phyloP scores from a whole-genome alignment of 805 yeast species.

The Torulaspora quercuum region DNA sequence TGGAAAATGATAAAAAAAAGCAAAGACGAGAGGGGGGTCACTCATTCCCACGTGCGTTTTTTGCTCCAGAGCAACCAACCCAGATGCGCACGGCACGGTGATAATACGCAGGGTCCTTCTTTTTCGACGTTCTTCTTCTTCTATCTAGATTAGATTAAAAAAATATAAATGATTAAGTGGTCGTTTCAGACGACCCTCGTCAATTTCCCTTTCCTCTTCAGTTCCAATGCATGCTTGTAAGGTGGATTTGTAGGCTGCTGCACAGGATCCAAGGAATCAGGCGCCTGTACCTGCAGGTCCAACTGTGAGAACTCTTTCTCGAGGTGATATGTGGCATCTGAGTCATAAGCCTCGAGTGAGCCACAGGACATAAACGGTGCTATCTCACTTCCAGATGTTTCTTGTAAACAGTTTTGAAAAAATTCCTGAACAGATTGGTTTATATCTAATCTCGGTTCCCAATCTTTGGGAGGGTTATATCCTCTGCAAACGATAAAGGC shows the following conservation, averaged over 20 bases:
- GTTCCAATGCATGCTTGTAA: constrained; percentile 83
- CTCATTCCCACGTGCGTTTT: too few relatives aligned
- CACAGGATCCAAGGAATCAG: constrained; percentile 77
- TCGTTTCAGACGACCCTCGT: constrained; percentile 32
- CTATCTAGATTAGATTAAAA: constrained; percentile 1
- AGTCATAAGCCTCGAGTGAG: constrained; percentile 79
- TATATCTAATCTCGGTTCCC: constrained; percentile 66
- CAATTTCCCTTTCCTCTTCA: constrained; percentile 71
- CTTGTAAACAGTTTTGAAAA: constrained; percentile 61
- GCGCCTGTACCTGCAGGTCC: too few relatives aligned
- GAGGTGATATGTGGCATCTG: constrained; percentile 82
- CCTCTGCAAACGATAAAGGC: constrained; percentile 91
- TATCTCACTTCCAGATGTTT: constrained; percentile 59
- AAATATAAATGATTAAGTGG: constrained; percentile 1
- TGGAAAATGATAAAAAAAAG: too few relatives aligned
- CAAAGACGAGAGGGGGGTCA: too few relatives aligned
- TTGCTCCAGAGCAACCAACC: too few relatives aligned
- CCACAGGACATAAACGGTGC: constrained; percentile 98
- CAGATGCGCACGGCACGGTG: not conserved
- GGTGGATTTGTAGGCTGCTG: constrained; percentile 97
- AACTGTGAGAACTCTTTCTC: too few relatives aligned
- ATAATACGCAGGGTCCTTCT: not conserved
- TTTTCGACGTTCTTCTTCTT: too few relatives aligned
- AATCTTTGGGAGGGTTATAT: constrained; percentile 75
- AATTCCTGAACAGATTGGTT: constrained; percentile 74